Conservation (phyloP, 2,329 filamentous ascomycete genomes). For the Ascocoryne sarcoides region DNA sequence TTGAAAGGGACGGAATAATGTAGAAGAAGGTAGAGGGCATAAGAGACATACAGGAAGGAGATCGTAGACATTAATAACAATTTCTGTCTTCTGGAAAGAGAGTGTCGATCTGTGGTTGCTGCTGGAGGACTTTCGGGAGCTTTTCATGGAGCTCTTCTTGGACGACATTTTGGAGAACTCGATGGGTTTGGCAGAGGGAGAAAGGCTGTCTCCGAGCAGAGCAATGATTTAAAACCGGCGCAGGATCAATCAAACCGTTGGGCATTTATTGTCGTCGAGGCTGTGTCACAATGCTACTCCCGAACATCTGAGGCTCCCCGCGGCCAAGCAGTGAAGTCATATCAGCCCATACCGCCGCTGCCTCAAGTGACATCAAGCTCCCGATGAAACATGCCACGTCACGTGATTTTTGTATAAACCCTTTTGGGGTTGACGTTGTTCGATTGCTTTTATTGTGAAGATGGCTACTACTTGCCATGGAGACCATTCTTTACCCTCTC, state of each 20-base stretch:
- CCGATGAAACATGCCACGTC: background rate
- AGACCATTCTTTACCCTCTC: too few species aligned
- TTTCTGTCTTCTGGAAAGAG: conserved; percentile 62
- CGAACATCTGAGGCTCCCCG: too few species aligned
- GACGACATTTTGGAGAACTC: conserved; percentile 21
- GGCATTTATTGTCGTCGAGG: background rate
- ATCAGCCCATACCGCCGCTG: too few species aligned
- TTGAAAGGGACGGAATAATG: background rate
- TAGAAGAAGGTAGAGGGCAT: background rate
- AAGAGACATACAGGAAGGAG: conserved; percentile 51
- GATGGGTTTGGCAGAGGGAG: too few species aligned
- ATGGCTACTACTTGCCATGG: too few species aligned
- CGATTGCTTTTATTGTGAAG: too few species aligned
- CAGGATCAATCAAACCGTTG: background rate
- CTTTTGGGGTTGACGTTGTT: background rate
- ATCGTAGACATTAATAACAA: conserved; percentile 72
- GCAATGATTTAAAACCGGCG: background rate
- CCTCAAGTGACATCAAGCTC: background rate
- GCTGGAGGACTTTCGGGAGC: conserved; percentile 4
- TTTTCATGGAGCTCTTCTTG: conserved; percentile 22
- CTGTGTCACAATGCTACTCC: background rate
- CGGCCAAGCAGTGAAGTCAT: too few species aligned
- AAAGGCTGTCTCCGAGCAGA: background rate
- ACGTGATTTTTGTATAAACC: background rate
- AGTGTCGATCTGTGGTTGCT: conserved; percentile 52